Evolutionary conservation across 164 flowering plant genomes (phyloP).

Genomic region (Nymphaea colorata): DNA sequence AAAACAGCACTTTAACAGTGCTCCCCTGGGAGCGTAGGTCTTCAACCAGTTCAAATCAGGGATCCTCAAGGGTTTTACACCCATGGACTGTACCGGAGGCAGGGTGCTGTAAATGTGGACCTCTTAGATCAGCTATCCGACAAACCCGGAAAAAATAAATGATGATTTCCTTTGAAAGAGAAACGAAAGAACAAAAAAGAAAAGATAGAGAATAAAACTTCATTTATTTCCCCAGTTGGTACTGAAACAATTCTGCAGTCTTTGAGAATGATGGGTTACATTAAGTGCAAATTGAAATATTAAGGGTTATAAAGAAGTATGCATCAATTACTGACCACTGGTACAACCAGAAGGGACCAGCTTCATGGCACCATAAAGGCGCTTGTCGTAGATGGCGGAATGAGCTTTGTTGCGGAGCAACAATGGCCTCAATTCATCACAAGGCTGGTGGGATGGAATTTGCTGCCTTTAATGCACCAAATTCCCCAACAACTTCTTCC

Average conservation of each 20-base stretch:
- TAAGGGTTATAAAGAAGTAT: not conserved
- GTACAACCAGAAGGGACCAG: not conserved
- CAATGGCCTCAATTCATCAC: not conserved
- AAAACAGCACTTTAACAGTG: too few species aligned
- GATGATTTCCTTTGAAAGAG: not conserved
- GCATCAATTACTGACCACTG: not conserved
- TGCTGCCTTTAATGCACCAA: not conserved
- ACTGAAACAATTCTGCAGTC: not conserved
- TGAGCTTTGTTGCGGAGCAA: not conserved
- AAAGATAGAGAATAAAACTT: not conserved
- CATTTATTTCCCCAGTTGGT: not conserved
- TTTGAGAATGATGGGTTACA: not conserved
- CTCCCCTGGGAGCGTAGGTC: too few species aligned
- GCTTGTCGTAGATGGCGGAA: not conserved
- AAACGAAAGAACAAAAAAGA: not conserved
- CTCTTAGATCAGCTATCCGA: too few species aligned
- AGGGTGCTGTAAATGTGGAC: too few species aligned
- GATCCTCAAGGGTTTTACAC: too few species aligned
- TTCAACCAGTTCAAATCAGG: too few species aligned
- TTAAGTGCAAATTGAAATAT: not conserved
- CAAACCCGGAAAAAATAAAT: too few species aligned
- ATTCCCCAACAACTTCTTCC: too few species aligned
- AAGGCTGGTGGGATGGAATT: not conserved
- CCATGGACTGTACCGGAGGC: too few species aligned
- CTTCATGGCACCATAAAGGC: not conserved